A percentile compares a stretch with the other conserved stretches of the same genome.
These are phyloP conservation scores for Penicillium sp. DNA, from an alignment of 2,329 filamentous ascomycete genomes.

Conservation along the genomic window DNA sequence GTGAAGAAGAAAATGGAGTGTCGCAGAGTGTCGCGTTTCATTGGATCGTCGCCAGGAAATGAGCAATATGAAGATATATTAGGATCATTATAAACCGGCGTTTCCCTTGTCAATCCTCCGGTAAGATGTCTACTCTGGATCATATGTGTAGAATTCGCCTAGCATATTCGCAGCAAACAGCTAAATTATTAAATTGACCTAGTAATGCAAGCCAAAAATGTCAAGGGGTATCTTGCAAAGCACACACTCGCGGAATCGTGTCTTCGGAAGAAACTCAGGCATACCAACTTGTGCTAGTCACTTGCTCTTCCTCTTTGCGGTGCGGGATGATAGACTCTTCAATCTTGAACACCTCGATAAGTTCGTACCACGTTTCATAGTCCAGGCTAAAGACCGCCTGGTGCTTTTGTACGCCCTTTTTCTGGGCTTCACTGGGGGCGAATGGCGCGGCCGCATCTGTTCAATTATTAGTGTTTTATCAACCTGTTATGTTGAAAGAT, in stretches of 20 bases:
- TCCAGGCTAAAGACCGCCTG: constrained; percentile 86
- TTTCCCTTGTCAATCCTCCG: background rate
- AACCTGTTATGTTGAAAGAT: background rate
- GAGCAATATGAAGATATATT: background rate
- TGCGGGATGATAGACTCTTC: constrained; percentile 76
- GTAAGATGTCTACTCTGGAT: background rate
- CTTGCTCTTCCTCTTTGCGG: constrained; percentile 53
- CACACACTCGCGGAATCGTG: constrained; percentile 1
- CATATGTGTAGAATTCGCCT: background rate
- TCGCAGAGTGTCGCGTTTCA: constrained; percentile 11
- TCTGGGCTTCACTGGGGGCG: constrained; percentile 41
- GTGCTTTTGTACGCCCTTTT: constrained; percentile 56
- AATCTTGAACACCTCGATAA: constrained; percentile 69
- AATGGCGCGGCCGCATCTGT: constrained; percentile 41
- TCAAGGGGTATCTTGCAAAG: constrained; percentile 13
- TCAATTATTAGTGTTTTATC: constrained; percentile 13
- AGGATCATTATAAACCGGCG: background rate
- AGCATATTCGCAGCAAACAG: background rate
- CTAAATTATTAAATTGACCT: background rate
- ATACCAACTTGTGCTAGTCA: constrained; percentile 56
- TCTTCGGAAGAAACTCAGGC: constrained; percentile 33
- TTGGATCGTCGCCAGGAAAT: constrained; percentile 16
- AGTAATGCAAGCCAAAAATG: constrained; percentile 1
- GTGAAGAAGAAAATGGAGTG: constrained; percentile 14
- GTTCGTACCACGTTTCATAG: constrained; percentile 68